A percentile compares a stretch with the other conserved stretches of the same genome.
These are phyloP conservation scores for Pyrus hybrid DNA, from an alignment of 331 rosid species.

Conservation along the genomic window DNA sequence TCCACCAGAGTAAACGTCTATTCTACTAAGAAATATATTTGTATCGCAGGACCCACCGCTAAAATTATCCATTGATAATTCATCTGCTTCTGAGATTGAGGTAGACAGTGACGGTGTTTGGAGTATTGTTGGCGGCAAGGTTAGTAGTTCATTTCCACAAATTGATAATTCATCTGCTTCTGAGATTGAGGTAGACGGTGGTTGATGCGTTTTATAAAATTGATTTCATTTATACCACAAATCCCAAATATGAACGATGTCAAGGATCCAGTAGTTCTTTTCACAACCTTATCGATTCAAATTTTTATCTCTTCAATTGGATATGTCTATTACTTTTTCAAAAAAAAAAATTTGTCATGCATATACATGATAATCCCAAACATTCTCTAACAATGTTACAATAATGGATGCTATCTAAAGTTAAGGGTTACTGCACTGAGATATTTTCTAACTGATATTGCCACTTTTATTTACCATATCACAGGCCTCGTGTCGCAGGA, in stretches of 20 bases:
- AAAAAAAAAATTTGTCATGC: neutral
- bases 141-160: slow-evolving; percentile 14
- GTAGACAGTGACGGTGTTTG: slow-evolving; percentile 74
- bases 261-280: neutral
- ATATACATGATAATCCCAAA: neutral
- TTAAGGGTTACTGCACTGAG: neutral
- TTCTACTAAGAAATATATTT: slow-evolving; percentile 4
- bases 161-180: slow-evolving; percentile 67
- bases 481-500: slow-evolving; percentile 95
- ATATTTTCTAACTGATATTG: slow-evolving; percentile 10
- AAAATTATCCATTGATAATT: slow-evolving; percentile 70
- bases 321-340: neutral
- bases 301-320: neutral
- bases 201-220: slow-evolving; percentile 1
- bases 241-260: neutral
- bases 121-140: slow-evolving; percentile 97
- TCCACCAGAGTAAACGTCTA: slow-evolving; percentile 9
- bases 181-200: slow-evolving; percentile 77
- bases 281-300: neutral
- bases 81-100: slow-evolving; percentile 71
- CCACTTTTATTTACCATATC: slow-evolving; percentile 26
- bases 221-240: neutral
- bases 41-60: slow-evolving; percentile 68
- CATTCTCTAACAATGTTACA: neutral
- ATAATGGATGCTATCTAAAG: neutral